A percentile compares a stretch with the other conserved stretches of the same genome.
Evolutionary conservation across 495 filamentous ascomycete genomes (phyloP).

Genomic region (Staphylotrichum longicolle): DNA sequence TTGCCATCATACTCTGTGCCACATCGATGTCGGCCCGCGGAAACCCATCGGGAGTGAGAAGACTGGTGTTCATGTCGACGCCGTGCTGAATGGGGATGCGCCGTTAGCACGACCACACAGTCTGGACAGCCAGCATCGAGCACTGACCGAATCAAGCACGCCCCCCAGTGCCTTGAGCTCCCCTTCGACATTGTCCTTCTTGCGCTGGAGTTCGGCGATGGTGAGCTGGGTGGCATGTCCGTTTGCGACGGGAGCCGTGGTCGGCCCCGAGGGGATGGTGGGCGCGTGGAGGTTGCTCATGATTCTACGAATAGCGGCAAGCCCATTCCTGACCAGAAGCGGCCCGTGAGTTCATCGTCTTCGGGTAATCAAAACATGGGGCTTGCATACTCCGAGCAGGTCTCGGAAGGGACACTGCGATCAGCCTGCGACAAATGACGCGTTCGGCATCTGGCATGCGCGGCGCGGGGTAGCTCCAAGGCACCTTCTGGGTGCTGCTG

Average conservation of each 20-base stretch:
- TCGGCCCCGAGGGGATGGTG: constrained; percentile 70
- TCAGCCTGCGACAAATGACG: constrained; percentile 29
- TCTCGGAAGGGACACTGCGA: no score
- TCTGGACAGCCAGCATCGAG: not conserved
- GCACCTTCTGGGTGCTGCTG: not conserved
- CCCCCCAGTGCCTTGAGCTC: constrained; percentile 80
- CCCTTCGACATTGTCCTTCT: constrained; percentile 80
- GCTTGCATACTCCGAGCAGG: not conserved
- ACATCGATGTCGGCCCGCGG: constrained; percentile 93
- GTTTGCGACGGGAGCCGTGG: constrained; percentile 49
- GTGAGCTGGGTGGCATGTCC: constrained; percentile 58
- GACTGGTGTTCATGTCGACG: constrained; percentile 84
- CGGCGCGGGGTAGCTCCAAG: constrained; percentile 20
- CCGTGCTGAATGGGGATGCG: constrained; percentile 60
- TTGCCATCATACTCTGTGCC: constrained; percentile 69
- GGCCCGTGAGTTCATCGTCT: not conserved
- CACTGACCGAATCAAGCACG: constrained; percentile 81
- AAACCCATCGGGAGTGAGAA: constrained; percentile 90
- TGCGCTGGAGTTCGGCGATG: constrained; percentile 55
- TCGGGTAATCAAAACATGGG: constrained; percentile 21
- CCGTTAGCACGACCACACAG: constrained; percentile 22
- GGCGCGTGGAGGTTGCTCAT: constrained; percentile 76
- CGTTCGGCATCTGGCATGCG: constrained; percentile 17
- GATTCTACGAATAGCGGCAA: constrained; percentile 29
- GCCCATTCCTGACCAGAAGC: constrained; percentile 26